A percentile compares a stretch with the other conserved stretches of the same genome.
phyloP scores from a whole-genome alignment of 192 early-diverging fungal genomes.

The Entomortierella chlamydospora region DNA sequence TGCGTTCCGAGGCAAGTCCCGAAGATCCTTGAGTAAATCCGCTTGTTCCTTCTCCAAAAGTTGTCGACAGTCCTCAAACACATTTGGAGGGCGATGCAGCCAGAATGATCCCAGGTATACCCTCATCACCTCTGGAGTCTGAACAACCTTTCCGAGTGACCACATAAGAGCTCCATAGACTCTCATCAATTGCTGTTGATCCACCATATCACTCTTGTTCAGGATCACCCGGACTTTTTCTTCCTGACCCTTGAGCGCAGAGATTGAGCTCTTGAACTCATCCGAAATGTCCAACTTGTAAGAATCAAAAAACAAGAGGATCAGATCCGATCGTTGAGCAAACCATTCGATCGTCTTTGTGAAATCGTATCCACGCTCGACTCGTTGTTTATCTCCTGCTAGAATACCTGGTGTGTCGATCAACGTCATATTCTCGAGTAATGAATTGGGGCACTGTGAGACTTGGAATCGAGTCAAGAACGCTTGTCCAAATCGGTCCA shows the following conservation, averaged over 20 bases:
- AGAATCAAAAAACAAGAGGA: constrained; percentile 89
- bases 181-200: constrained; percentile 87
- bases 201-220: constrained; percentile 92
- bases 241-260: constrained; percentile 82
- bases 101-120: constrained; percentile 90
- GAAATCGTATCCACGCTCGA: constrained; percentile 88
- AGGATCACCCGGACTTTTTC: constrained; percentile 89
- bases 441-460: constrained; percentile 78
- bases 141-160: constrained; percentile 89
- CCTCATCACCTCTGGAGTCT: constrained; percentile 91
- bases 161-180: constrained; percentile 96
- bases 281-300: constrained; percentile 92
- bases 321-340: constrained; percentile 84
- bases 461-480: constrained; percentile 90
- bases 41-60: constrained; percentile 80
- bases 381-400: constrained; percentile 86
- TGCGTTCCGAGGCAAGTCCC: constrained; percentile 81
- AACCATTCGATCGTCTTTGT: constrained; percentile 88
- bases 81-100: constrained; percentile 72
- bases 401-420: constrained; percentile 93
- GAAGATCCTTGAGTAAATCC: constrained; percentile 83
- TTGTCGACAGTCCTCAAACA: constrained; percentile 76
- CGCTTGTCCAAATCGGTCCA: constrained; percentile 82
- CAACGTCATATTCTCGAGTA: constrained; percentile 84
- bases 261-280: constrained; percentile 88